Conservation (phyloP, 306 rosid species). For the Aeschynomene evenia region DNA sequence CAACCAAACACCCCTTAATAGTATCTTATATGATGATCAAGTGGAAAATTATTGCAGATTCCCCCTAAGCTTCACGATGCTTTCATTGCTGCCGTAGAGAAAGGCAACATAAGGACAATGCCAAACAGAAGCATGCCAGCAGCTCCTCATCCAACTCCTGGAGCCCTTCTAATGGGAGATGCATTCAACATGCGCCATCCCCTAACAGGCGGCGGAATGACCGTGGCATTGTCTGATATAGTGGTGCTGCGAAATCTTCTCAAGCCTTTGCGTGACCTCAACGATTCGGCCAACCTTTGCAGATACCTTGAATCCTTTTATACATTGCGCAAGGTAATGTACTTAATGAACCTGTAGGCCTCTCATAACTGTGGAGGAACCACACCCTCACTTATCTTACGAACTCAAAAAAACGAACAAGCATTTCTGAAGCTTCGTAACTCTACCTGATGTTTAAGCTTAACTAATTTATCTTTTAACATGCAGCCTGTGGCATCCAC, state of each 20-base stretch:
- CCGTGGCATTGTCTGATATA: slow-evolving; percentile 87
- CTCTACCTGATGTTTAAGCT: neutral
- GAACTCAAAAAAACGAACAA: neutral
- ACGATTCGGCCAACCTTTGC: slow-evolving; percentile 75
- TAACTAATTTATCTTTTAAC: slow-evolving; percentile 18
- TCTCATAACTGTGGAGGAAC: neutral
- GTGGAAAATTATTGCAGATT: slow-evolving; percentile 47
- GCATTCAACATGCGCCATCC: slow-evolving; percentile 99
- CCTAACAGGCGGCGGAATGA: slow-evolving; percentile 95
- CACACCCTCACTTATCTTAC: neutral
- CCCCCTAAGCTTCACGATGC: slow-evolving; percentile 71
- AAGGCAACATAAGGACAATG: slow-evolving; percentile 87
- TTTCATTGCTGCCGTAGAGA: slow-evolving; percentile 78
- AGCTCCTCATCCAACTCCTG: slow-evolving; percentile 85
- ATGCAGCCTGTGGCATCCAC: slow-evolving; percentile 95
- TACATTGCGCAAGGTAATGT: slow-evolving; percentile 76
- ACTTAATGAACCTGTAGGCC: neutral
- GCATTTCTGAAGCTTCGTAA: neutral
- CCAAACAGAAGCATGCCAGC: slow-evolving; percentile 99
- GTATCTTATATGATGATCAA: slow-evolving; percentile 20
- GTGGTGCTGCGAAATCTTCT: slow-evolving; percentile 90
- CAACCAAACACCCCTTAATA: neutral
- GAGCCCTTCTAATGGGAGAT: slow-evolving; percentile 94
- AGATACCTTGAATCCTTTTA: slow-evolving; percentile 88
- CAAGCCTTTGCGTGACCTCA: slow-evolving; percentile 65